Percentiles rank a stretch among this genome's conserved stretches.
phyloP scores from a whole-genome alignment of 192 early-diverging fungal species.

The Pecoramyces ruminantium region DNA sequence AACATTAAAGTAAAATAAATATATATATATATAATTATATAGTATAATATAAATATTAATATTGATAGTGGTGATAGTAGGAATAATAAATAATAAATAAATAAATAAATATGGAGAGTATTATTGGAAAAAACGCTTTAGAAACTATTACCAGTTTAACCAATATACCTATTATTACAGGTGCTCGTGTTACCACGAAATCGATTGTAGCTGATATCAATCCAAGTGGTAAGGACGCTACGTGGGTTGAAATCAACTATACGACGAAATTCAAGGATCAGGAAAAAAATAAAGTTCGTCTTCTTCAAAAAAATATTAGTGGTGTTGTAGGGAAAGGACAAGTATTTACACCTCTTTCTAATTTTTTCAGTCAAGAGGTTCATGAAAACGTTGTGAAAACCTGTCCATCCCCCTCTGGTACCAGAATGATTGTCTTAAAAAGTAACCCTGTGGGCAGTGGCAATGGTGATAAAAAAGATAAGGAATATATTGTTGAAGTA shows the following conservation, averaged over 20 bases:
- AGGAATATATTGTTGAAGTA: neutral
- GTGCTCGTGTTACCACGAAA: neutral
- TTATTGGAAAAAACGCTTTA: neutral
- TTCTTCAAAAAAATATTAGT: neutral
- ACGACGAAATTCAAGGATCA: neutral
- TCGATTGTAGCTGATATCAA: too few species aligned
- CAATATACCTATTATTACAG: neutral
- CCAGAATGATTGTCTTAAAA: neutral
- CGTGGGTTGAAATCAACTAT: neutral
- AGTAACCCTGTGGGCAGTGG: too few species aligned
- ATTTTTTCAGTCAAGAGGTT: neutral
- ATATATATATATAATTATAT: too few species aligned
- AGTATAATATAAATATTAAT: too few species aligned
- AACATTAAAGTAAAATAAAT: too few species aligned
- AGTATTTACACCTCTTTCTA: neutral
- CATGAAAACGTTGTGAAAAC: neutral
- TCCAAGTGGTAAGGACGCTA: too few species aligned
- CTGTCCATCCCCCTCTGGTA: neutral
- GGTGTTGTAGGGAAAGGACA: neutral
- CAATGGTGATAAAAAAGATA: neutral
- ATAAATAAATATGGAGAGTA: neutral
- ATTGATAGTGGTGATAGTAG: too few species aligned
- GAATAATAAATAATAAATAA: neutral
- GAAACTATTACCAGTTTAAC: neutral
- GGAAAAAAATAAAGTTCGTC: neutral